phyloP scores from a whole-genome alignment of 208 protist genomes.

The Acanthamoeba triangularis region DNA sequence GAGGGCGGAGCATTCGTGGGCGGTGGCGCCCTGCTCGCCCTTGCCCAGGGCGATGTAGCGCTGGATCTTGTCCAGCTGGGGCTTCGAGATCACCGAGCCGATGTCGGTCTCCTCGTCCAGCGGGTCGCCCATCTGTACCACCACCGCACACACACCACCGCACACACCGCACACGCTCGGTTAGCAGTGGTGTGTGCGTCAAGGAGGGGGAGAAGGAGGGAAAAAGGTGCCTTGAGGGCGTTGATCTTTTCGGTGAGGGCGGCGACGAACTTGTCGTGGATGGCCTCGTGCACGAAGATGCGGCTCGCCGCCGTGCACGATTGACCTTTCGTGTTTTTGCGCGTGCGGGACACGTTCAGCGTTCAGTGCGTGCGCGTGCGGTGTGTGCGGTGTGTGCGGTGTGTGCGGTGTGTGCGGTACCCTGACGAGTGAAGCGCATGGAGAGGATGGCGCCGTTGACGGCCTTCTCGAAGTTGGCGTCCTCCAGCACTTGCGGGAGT shows the following conservation, averaged over 20 bases:
- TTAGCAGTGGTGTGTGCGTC: neutral
- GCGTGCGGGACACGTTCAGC: too few relatives aligned
- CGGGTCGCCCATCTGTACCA: slow-evolving; percentile 78
- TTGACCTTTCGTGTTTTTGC: neutral
- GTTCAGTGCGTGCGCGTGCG: neutral
- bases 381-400: neutral
- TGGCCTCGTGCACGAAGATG: slow-evolving; percentile 50
- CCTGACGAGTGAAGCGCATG: slow-evolving; percentile 37
- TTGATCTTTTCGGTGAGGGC: slow-evolving; percentile 16
- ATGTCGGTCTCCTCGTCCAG: slow-evolving; percentile 29
- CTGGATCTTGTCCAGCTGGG: slow-evolving; percentile 77
- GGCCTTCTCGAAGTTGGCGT: slow-evolving; percentile 49
- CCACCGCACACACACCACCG: neutral
- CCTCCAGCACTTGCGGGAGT: neutral
- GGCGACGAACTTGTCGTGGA: slow-evolving; percentile 55
- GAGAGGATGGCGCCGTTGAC: slow-evolving; percentile 44
- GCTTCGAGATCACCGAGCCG: slow-evolving; percentile 73
- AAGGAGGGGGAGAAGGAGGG: neutral
- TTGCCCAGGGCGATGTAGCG: slow-evolving; percentile 49
- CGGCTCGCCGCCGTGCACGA: slow-evolving; percentile 17
- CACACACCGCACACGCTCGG: neutral
- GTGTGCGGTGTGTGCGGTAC: neutral
- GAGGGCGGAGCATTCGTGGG: slow-evolving; percentile 14
- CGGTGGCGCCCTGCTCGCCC: neutral
- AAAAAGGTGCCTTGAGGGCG: neutral